These are phyloP conservation scores for Cercospora janseana DNA, from an alignment of 2,329 filamentous ascomycete genomes.

Conservation along the genomic window DNA sequence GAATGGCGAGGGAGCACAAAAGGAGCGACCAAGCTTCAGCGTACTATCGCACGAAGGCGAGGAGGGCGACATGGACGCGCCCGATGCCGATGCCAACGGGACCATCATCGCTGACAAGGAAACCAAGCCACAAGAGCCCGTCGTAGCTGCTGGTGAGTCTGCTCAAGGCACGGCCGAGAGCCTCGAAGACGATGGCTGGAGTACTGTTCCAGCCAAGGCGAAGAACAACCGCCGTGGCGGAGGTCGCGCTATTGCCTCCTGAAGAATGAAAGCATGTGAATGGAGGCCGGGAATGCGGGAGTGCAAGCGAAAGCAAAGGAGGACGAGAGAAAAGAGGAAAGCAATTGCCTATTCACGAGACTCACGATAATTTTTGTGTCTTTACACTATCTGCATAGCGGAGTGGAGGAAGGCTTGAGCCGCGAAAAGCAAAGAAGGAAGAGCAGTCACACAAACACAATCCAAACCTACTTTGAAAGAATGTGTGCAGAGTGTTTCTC, in stretches of 20 bases:
- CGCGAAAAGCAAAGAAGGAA: constrained; percentile 1
- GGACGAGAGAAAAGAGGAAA: neutral
- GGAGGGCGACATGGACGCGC: constrained; percentile 45
- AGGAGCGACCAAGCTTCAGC: constrained; percentile 38
- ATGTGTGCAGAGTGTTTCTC: too few relatives aligned
- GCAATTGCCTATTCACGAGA: constrained; percentile 1
- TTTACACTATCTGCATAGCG: constrained; percentile 14
- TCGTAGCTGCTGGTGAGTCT: constrained; percentile 42
- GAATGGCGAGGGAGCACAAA: constrained; percentile 38
- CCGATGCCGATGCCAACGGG: constrained; percentile 51
- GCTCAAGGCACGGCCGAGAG: constrained; percentile 45
- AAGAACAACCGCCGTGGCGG: constrained; percentile 47
- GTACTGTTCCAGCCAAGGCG: constrained; percentile 49
- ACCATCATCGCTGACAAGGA: constrained; percentile 53
- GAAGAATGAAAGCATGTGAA: neutral
- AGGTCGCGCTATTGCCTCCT: constrained; percentile 50
- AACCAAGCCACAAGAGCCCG: constrained; percentile 54
- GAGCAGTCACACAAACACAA: neutral
- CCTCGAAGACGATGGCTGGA: constrained; percentile 55
- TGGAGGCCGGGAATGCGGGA: neutral
- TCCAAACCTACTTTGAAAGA: neutral
- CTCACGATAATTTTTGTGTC: constrained; percentile 7
- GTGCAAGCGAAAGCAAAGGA: neutral
- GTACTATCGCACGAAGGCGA: constrained; percentile 48
- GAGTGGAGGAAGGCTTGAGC: constrained; percentile 6